Evolutionary conservation across 192 early-diverging fungal species (phyloP), one percentile per base, ranked within the genome.

Genomic region (Backusella morwellensis): DNA sequence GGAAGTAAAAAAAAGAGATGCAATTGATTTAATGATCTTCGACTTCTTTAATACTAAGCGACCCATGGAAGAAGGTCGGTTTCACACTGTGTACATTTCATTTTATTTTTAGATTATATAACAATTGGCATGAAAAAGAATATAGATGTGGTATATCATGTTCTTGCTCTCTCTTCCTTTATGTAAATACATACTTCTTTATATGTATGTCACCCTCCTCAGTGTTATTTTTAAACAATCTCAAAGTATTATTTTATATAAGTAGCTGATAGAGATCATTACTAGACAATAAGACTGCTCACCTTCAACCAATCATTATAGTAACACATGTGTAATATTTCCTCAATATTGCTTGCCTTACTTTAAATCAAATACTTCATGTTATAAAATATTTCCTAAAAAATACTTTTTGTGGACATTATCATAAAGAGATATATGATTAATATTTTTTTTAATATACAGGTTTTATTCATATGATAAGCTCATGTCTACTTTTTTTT

Each of bases 1-100:
- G 54, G 35, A 70, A 70, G 44, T 38, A 32, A 70, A 77, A 69
- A 77, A 71, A 38, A 72, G 29, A 26, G 34, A 70, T 71, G 12
- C n/a, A 36, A 32, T 29, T 44, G 29, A 73, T 68, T 68, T 34
- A 35, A 35, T 68, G 67, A 68, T 35, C 29, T 36, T 68, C 35
- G 29, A 35, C 35, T 68, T 68, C 67, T 50, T 50, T 47, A 36
- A 36, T 73, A 50, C 1, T n/a, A 1, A n/a, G 14, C 14, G 9
- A 50, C 71, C 68, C 8, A 11, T 17, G 71, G 8, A 73, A 32
- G 21, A 73, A n/a, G 29, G 40, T 50, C n/a, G 47, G 41, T 32
- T 73, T 36, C 36, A 42, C 69, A 42, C 69, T 42, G 35, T 36
- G 41, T 52, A 50, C 29, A 50, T 29, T 32, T 50, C 40, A 29